phyloP scores from a whole-genome alignment of 2,329 filamentous ascomycete genomes.

The Fusarium chuoi region DNA sequence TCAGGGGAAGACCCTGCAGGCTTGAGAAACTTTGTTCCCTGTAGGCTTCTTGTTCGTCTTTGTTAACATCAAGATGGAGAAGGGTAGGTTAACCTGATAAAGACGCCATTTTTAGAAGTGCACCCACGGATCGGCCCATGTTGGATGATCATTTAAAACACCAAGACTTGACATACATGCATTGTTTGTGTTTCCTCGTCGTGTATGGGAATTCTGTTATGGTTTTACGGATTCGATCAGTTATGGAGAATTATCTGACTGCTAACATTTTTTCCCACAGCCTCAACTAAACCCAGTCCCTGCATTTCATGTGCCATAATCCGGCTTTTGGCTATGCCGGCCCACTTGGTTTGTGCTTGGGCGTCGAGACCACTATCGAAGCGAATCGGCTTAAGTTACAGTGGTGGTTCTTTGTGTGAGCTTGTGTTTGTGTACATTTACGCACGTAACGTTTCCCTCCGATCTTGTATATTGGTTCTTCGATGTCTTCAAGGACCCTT shows the following conservation, averaged over 20 bases:
- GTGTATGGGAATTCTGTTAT: neutral
- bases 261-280: slow-evolving; percentile 11
- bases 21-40: slow-evolving; percentile 13
- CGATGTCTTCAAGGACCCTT: neutral
- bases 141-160: slow-evolving; percentile 1
- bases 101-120: slow-evolving; percentile 12
- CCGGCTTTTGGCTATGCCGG: slow-evolving; percentile 37
- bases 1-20: slow-evolving; percentile 38
- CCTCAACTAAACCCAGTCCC: slow-evolving; percentile 27
- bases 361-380: slow-evolving; percentile 27
- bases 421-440: neutral
- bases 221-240: neutral
- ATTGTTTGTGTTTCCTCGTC: no score
- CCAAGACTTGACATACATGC: neutral
- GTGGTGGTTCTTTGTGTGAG: slow-evolving; percentile 11
- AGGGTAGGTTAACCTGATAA: slow-evolving; percentile 7
- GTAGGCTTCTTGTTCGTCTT: neutral
- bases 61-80: slow-evolving; percentile 18
- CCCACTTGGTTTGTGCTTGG: slow-evolving; percentile 42
- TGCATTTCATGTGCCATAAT: slow-evolving; percentile 35
- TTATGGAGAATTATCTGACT: slow-evolving; percentile 7
- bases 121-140: neutral
- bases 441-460: slow-evolving; percentile 18
- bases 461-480: slow-evolving; percentile 10
- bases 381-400: neutral